Base-by-base conservation (phyloP, 495 filamentous ascomycete genomes). In the Penicillium verhagenii region DNA sequence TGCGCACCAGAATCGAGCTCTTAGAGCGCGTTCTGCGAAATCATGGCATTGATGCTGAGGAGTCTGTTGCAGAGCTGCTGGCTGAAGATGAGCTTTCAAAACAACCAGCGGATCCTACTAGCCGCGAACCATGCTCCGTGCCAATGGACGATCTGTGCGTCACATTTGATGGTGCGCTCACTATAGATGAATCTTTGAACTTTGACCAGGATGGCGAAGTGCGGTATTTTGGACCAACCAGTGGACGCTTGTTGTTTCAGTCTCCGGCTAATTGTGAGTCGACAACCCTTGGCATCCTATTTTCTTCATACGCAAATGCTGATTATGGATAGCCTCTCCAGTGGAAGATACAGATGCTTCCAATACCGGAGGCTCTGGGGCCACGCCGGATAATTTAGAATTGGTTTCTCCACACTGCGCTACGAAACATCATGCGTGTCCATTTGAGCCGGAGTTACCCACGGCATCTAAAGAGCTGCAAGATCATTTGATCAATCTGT, bases 401-500 rank as follows among this genome's bases (percentile, higher is more conserved):
- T 5, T 24, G 18, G 7, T 28, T 3, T n/a, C 37, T 10, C 19
- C 26, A 4, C 19, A 33, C 16, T 50, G 47, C 40, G 10, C 26
- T 19, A 19, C 20, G 4, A 11, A 35, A 3, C 8, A 28, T 37
- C 25, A 44, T 9, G 44, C 52, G 7, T 21, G 16, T 0, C 35
- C 19, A 18, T 45, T 57, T 6, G 53, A 60, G 28, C 40, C 10
- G 2, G 23, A 25, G 14, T 10, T 3, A 9, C 42, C 42, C 14
- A 20, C 10, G 19, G 37, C 61, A 4, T 54, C 61, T 21, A 54
- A 65, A 8, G 61, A 65, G 16, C 61, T 71, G 9, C 39, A 57
- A 40, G 52, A 56, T 1, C 54, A 65, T 42, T 35, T 73, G 24
- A 47, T 73, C 7, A 56, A 64, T 13, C 70, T 92, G 14, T 93